Percentiles rank a stretch among this genome's conserved stretches.
These are phyloP conservation scores for Amanita inopinata DNA, from an alignment of 768 basidiomycete species.

Conservation along the genomic window DNA sequence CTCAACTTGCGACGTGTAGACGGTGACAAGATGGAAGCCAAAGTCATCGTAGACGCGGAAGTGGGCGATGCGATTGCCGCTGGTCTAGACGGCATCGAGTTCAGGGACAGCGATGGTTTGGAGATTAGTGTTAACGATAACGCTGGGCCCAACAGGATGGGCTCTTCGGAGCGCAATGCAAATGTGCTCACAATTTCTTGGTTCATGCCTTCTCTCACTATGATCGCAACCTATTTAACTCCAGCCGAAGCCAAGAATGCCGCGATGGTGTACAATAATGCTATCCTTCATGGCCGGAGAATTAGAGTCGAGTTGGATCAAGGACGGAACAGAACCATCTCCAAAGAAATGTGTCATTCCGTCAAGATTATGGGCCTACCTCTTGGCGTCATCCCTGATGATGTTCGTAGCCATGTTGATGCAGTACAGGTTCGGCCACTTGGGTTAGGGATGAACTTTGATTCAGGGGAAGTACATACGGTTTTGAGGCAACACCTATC, in stretches of 20 bases:
- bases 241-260: conserved; percentile 24
- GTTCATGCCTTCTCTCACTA: conserved; percentile 34
- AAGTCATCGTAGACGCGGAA: conserved; percentile 32
- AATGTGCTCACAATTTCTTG: conserved; percentile 42
- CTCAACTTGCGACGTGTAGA: conserved; percentile 19
- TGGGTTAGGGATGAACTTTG: neutral
- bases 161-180: conserved; percentile 19
- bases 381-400: neutral
- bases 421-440: neutral
- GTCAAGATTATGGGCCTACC: neutral
- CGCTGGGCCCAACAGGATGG: conserved; percentile 33
- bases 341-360: neutral
- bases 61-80: conserved; percentile 29
- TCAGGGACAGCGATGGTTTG: conserved; percentile 30
- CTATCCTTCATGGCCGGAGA: conserved; percentile 27
- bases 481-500: neutral
- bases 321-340: conserved; percentile 11
- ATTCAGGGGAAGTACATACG: conserved; percentile 1
- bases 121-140: conserved; percentile 32
- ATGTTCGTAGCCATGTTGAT: neutral
- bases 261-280: conserved; percentile 26
- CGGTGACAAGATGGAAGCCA: conserved; percentile 28
- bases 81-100: conserved; percentile 37
- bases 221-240: conserved; percentile 32
- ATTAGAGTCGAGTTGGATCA: conserved; percentile 37